Conservation (phyloP, 73 alveolate genomes). For the Paramecium pentaurelia region DNA sequence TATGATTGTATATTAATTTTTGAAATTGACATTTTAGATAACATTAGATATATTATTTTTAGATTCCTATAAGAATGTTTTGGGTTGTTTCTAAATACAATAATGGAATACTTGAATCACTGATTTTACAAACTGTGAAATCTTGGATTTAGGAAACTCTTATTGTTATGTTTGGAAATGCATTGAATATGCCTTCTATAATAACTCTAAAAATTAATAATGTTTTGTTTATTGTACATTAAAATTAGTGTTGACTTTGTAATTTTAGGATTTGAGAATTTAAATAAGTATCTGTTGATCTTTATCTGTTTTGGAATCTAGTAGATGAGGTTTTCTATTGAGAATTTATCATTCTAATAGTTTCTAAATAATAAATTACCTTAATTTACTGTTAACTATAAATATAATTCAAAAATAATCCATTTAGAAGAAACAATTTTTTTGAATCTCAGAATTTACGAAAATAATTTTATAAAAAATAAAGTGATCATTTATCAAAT, state of each 20-base stretch:
- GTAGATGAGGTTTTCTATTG: not conserved
- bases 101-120: not conserved
- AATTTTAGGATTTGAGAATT: not conserved
- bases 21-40: not conserved
- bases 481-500: not conserved
- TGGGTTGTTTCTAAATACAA: not conserved
- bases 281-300: constrained; percentile 2
- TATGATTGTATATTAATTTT: not conserved
- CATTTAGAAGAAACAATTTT: not conserved
- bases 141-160: not conserved
- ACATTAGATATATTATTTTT: not conserved
- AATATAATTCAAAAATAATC: not conserved
- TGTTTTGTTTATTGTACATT: not conserved
- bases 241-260: not conserved
- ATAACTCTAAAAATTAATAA: not conserved
- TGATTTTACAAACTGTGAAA: not conserved
- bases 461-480: not conserved
- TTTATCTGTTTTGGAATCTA: constrained; percentile 11
- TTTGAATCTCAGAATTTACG: not conserved
- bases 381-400: not conserved
- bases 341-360: not conserved
- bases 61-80: not conserved
- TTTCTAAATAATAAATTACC: not conserved
- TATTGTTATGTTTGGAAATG: not conserved
- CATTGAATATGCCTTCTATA: not conserved